These are phyloP conservation scores for Colletotrichum karsti DNA, from an alignment of 2,329 filamentous ascomycete species.

Conservation along the genomic window DNA sequence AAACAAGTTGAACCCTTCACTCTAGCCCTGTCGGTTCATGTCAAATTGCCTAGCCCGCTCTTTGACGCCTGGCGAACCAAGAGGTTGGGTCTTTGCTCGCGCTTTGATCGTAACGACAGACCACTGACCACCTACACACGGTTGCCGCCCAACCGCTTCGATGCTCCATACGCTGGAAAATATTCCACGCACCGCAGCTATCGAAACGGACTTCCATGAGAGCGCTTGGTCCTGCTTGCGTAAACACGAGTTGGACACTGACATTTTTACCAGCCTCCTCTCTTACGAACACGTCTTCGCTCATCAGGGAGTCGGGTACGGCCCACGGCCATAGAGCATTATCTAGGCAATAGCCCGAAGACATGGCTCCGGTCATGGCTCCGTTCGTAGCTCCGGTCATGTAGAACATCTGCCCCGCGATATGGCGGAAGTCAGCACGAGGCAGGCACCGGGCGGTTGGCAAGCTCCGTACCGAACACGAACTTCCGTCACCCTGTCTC, in stretches of 20 bases:
- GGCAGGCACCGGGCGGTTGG: background rate
- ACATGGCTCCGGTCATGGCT: too few species aligned
- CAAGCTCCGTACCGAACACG: background rate
- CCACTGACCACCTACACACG: background rate
- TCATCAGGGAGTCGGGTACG: background rate
- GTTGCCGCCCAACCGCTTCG: background rate
- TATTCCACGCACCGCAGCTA: background rate
- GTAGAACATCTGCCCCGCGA: background rate
- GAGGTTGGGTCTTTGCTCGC: background rate
- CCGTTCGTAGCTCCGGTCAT: too few species aligned
- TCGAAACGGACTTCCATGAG: background rate
- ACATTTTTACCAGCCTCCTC: background rate
- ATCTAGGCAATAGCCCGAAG: background rate
- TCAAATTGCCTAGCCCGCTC: background rate
- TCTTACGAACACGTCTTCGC: background rate
- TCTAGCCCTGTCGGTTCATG: background rate
- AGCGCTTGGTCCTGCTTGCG: background rate
- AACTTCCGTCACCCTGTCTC: background rate
- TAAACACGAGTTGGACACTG: background rate
- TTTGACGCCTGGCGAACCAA: background rate
- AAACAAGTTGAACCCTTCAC: background rate
- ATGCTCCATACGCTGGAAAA: background rate
- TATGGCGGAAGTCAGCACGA: background rate
- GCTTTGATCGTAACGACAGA: conserved; percentile 7
- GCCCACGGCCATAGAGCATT: background rate